Evolutionary conservation across 208 protist genomes (phyloP), one percentile per base, ranked within the genome.

Genomic region (Trypanosoma cruzi): DNA sequence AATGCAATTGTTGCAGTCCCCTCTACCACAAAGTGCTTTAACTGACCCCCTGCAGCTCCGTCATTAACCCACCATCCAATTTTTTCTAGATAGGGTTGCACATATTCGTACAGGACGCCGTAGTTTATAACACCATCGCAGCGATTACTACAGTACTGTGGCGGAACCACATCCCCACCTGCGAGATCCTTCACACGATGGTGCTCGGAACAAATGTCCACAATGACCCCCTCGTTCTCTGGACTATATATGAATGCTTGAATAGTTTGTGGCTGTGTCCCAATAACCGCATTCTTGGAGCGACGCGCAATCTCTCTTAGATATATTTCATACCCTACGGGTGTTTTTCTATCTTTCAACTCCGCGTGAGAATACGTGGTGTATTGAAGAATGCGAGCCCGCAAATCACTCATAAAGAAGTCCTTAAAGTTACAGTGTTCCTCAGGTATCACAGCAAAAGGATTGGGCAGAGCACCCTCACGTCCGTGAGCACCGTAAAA

Each of bases 381-480:
- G 61, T 93, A 96, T 52, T 80, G 73, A 31, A 96, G 53, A 62
- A 94, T 75, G 28, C 87, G 83, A 11, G 83, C 84, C 3, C 90
- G 81, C 53, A 94, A 59, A 55, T 96, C 90, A 66, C 84, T 85
- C 86, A 91, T 88, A 83, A 89, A 96, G 59, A 94, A 89, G 26
- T 96, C 90, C 64, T 93, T 96, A 75, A 96, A 96, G 75, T 89
- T 96, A 72, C 70, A 73, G 54, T 93, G 64, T 62, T 96, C 86
- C 69, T 93, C 84, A 61, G 86, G 88, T 13, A 96, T 79, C 2
- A 86, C 68, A 26, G 73, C 71, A 14, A 80, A 70, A 22, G 73
- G 46, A 1, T 57, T 52, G 29, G 89, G 89, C 66, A 61, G 52
- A 29, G 53, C 65, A 31, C 28, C 52, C 11, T 64, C 72, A 16